Conservation (phyloP, 1,139 yeast species). For the Kazachstania sp. region DNA sequence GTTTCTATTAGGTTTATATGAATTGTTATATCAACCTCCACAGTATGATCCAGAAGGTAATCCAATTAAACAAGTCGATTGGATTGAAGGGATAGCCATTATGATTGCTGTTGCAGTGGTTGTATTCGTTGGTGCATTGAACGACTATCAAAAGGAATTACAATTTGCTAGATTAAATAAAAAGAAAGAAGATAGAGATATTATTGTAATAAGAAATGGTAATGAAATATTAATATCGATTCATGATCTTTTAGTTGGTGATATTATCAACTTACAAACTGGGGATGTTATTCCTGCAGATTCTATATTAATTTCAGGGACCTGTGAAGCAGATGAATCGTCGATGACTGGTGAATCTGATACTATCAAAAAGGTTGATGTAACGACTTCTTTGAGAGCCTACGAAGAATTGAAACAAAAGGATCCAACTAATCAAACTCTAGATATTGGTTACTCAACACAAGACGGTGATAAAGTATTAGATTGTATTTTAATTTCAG, state of each 20-base stretch:
- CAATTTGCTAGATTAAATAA: slow-evolving; percentile 85
- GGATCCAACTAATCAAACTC: slow-evolving; percentile 22
- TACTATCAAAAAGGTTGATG: slow-evolving; percentile 61
- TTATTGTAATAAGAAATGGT: slow-evolving; percentile 70
- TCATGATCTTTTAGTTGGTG: slow-evolving; percentile 78
- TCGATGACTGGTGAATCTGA: slow-evolving; percentile 91
- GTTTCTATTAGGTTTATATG: slow-evolving; percentile 82
- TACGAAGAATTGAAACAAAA: slow-evolving; percentile 30
- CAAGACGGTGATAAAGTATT: slow-evolving; percentile 15
- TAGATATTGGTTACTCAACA: slow-evolving; percentile 40
- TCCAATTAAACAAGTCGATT: slow-evolving; percentile 71
- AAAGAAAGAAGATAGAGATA: slow-evolving; percentile 75
- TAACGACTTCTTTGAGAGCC: slow-evolving; percentile 38
- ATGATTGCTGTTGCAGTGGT: slow-evolving; percentile 86
- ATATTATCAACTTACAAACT: slow-evolving; percentile 70
- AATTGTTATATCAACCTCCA: slow-evolving; percentile 78
- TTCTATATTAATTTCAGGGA: slow-evolving; percentile 64
- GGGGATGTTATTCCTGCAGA: slow-evolving; percentile 95
- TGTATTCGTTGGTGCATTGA: slow-evolving; percentile 84
- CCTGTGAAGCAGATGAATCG: slow-evolving; percentile 82
- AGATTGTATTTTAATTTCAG: slow-evolving; percentile 62
- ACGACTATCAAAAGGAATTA: slow-evolving; percentile 92
- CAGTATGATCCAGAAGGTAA: slow-evolving; percentile 71
- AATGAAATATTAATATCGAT: slow-evolving; percentile 61
- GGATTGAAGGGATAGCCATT: slow-evolving; percentile 99